These are phyloP conservation scores for Diaporthe capsici DNA, from an alignment of 2,329 filamentous ascomycete genomes.

Conservation along the genomic window DNA sequence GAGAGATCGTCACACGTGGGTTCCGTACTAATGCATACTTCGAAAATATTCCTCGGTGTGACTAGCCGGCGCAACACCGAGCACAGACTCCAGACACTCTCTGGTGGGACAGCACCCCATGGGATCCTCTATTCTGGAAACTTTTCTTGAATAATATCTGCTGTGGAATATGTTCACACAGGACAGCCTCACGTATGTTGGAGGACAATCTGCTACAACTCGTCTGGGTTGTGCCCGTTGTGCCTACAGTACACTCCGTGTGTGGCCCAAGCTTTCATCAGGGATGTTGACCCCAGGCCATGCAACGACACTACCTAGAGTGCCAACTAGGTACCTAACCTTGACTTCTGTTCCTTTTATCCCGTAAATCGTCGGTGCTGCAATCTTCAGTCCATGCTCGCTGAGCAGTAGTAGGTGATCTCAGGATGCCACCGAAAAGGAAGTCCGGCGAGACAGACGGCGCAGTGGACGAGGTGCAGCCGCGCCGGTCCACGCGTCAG, in stretches of 20 bases:
- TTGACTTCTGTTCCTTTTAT: background rate
- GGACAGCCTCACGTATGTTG: background rate
- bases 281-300: slow-evolving; percentile 10
- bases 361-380: background rate
- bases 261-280: slow-evolving; percentile 23
- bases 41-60: background rate
- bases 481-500: slow-evolving; percentile 41
- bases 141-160: background rate
- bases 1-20: background rate
- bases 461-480: slow-evolving; percentile 25
- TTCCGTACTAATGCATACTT: background rate
- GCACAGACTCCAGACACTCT: background rate
- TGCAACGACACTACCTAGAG: background rate
- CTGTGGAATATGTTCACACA: no score
- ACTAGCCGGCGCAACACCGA: background rate
- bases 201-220: background rate
- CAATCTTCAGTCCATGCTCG: background rate
- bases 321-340: background rate
- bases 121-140: background rate
- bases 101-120: background rate
- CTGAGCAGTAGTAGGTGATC: background rate
- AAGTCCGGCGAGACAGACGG: slow-evolving; percentile 27
- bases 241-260: background rate
- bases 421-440: slow-evolving; percentile 33
- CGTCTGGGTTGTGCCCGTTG: background rate